Percentiles rank a stretch among this genome's conserved stretches.
Conservation (phyloP, 169 alveolate species). For the Toxoplasma gondii region DNA sequence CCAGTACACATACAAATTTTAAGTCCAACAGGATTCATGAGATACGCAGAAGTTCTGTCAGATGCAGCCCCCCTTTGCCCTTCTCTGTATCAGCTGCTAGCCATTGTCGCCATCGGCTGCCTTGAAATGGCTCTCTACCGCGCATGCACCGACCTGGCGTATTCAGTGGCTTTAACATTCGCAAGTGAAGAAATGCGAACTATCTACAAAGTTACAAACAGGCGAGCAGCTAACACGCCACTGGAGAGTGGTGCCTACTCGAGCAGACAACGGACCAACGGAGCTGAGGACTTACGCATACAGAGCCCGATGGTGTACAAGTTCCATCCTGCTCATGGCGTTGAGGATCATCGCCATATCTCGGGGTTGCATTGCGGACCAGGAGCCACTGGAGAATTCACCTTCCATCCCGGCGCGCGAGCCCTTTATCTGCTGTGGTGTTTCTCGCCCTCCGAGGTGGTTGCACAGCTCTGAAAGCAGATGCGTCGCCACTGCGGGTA, state of each 20-base stretch:
- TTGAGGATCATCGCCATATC: background rate
- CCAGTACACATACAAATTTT: background rate
- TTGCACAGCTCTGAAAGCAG: background rate
- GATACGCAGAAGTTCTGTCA: background rate
- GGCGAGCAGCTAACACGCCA: too few species aligned
- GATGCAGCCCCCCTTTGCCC: too few species aligned
- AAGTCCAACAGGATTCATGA: background rate
- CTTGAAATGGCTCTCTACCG: too few species aligned
- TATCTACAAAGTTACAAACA: too few species aligned
- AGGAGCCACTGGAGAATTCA: background rate
- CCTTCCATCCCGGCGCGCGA: background rate
- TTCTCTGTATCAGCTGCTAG: background rate
- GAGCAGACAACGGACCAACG: too few species aligned
- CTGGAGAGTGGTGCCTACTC: too few species aligned
- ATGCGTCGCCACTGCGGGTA: background rate
- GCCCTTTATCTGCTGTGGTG: background rate
- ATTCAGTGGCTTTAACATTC: too few species aligned
- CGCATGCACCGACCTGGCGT: too few species aligned
- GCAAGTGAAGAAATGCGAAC: too few species aligned
- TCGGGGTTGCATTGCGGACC: background rate
- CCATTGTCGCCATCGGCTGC: too few species aligned
- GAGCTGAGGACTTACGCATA: background rate
- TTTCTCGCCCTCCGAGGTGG: background rate
- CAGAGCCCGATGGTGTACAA: background rate
- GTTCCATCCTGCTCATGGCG: slow-evolving; percentile 2